Evolutionary conservation across 768 basidiomycete genomes (phyloP).

Genomic region (Naganishia randhawae): DNA sequence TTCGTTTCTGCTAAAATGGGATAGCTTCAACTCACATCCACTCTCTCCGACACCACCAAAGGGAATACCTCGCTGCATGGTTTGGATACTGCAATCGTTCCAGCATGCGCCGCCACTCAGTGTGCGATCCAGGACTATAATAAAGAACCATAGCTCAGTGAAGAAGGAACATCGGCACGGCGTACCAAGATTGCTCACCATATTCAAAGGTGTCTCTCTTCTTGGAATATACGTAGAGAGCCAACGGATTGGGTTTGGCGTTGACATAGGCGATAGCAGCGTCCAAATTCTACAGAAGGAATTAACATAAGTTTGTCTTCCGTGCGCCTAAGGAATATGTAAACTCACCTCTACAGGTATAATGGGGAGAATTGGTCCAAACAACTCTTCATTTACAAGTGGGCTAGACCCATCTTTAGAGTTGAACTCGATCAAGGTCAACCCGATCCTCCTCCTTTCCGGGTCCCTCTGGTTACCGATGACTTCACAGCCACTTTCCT

Average conservation of each 20-base stretch:
- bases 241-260: constrained; percentile 41
- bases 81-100: constrained; percentile 40
- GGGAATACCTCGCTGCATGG: constrained; percentile 34
- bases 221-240: constrained; percentile 46
- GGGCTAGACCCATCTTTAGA: constrained; percentile 32
- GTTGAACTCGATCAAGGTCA: constrained; percentile 40
- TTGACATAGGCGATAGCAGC: constrained; percentile 47
- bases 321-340: neutral
- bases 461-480: constrained; percentile 42
- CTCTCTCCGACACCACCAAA: constrained; percentile 50
- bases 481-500: constrained; percentile 40
- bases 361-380: constrained; percentile 49
- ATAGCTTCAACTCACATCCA: constrained; percentile 40
- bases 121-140: constrained; percentile 43
- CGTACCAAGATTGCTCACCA: constrained; percentile 34
- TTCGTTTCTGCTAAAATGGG: neutral
- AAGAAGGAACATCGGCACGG: neutral
- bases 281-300: constrained; percentile 38
- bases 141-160: neutral
- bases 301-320: neutral
- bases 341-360: constrained; percentile 45
- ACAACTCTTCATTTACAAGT: constrained; percentile 47
- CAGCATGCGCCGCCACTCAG: constrained; percentile 44
- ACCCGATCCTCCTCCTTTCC: constrained; percentile 40
- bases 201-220: constrained; percentile 38